These are phyloP conservation scores for Macrolepiota fuliginosa DNA, from an alignment of 768 basidiomycete species.

Conservation along the genomic window DNA sequence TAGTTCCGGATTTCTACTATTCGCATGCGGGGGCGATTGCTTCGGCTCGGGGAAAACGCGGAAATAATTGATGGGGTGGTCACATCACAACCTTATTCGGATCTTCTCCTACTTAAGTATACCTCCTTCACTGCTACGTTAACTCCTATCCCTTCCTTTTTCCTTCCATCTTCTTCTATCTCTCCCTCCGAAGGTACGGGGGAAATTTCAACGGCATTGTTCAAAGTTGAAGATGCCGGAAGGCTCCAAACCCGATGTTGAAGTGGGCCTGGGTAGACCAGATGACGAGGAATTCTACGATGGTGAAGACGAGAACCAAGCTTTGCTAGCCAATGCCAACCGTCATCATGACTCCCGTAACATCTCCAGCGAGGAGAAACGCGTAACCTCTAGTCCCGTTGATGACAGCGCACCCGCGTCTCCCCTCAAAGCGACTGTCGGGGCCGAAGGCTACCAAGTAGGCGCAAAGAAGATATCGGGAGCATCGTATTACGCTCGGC, in stretches of 20 bases:
- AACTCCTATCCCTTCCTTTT: background rate
- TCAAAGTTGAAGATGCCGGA: background rate
- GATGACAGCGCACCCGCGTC: background rate
- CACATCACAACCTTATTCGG: constrained; percentile 1
- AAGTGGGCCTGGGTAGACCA: background rate
- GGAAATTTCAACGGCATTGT: background rate
- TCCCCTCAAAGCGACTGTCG: background rate
- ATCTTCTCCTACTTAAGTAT: background rate
- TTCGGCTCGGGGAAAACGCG: background rate
- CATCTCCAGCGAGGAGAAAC: background rate
- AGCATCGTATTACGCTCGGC: constrained; percentile 3
- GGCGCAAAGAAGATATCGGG: constrained; percentile 7
- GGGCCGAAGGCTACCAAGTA: background rate
- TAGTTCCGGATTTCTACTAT: background rate
- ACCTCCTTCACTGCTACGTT: background rate
- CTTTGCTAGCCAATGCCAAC: background rate
- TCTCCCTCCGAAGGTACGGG: background rate
- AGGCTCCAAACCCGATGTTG: background rate
- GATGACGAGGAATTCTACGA: constrained; percentile 10
- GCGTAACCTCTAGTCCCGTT: background rate
- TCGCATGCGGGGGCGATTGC: too few relatives aligned
- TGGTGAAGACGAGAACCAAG: constrained; percentile 6
- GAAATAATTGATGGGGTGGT: background rate
- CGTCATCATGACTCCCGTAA: background rate
- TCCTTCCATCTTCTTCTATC: background rate